Conservation (phyloP, 2,329 filamentous ascomycete genomes). For the Paracorniculantispora psalliotae region DNA sequence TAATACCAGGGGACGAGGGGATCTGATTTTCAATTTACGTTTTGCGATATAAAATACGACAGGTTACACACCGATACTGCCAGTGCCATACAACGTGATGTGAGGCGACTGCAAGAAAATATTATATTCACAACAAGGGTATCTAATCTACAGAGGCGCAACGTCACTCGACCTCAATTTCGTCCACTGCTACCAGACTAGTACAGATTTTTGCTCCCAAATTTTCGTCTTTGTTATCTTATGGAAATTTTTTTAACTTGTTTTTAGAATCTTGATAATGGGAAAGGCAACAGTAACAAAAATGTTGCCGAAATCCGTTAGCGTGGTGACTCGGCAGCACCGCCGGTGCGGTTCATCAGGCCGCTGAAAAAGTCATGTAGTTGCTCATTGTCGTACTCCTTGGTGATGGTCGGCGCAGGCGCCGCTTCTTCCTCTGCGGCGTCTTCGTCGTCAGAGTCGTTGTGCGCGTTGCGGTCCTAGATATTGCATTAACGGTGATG, state of each 20-base stretch:
- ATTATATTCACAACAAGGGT: slow-evolving; percentile 29
- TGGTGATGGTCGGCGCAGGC: slow-evolving; percentile 33
- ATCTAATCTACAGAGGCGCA: slow-evolving; percentile 36
- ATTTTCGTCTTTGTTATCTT: slow-evolving; percentile 10
- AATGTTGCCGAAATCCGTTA: background rate
- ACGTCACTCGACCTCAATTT: background rate
- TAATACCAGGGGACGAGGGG: background rate
- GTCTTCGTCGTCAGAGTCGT: slow-evolving; percentile 39
- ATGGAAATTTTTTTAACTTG: background rate
- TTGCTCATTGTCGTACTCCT: slow-evolving; percentile 48
- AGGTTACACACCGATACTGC: background rate
- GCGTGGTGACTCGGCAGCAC: slow-evolving; percentile 20
- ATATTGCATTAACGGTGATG: slow-evolving; percentile 1
- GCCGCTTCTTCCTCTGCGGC: slow-evolving; percentile 33
- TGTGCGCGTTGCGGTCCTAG: slow-evolving; percentile 54
- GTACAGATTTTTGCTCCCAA: background rate
- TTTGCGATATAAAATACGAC: background rate
- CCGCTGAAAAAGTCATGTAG: slow-evolving; percentile 56
- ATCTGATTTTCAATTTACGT: background rate
- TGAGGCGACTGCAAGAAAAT: background rate
- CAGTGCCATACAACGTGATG: background rate
- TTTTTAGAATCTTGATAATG: background rate
- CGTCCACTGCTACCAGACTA: background rate
- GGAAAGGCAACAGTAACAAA: too few relatives aligned
- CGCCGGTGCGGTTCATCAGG: slow-evolving; percentile 50